Percentiles rank a stretch among this genome's conserved stretches.
Conservation (phyloP, 2,329 filamentous ascomycete species). For the Blastomyces emzantsi region DNA sequence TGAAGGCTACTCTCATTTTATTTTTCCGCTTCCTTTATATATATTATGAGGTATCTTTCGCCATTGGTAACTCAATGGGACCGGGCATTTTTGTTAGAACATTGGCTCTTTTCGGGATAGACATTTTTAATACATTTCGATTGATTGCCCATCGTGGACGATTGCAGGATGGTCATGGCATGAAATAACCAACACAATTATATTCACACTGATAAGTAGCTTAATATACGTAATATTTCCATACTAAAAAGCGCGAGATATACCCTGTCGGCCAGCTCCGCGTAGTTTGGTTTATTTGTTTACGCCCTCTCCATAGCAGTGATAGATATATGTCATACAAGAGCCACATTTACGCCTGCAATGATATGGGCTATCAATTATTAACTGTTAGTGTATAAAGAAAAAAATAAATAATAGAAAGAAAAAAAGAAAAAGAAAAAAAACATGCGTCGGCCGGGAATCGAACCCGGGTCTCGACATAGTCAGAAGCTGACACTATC, state of each 20-base stretch:
- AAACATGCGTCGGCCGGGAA: conserved; percentile 8
- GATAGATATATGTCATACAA: too few species aligned
- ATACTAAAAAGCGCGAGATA: too few species aligned
- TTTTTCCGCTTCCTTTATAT: background rate
- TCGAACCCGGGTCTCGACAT: conserved; percentile 6
- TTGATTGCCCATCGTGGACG: too few species aligned
- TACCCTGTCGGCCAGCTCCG: too few species aligned
- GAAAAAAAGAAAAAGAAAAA: background rate
- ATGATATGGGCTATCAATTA: too few species aligned
- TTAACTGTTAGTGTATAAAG: background rate
- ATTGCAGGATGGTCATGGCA: too few species aligned
- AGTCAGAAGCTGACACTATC: background rate
- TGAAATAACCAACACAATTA: too few species aligned
- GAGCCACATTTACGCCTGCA: too few species aligned
- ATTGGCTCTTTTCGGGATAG: background rate
- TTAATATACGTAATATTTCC: too few species aligned
- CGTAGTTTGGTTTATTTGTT: too few species aligned
- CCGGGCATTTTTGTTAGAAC: background rate
- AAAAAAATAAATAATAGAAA: background rate
- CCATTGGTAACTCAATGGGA: background rate
- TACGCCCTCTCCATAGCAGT: too few species aligned
- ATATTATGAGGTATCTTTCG: background rate
- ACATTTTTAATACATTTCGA: background rate
- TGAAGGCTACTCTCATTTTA: background rate
- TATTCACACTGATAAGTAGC: too few species aligned